These are phyloP conservation scores for Saccharomyces pastorianus DNA, from an alignment of 1,139 yeast species.

Conservation along the genomic window DNA sequence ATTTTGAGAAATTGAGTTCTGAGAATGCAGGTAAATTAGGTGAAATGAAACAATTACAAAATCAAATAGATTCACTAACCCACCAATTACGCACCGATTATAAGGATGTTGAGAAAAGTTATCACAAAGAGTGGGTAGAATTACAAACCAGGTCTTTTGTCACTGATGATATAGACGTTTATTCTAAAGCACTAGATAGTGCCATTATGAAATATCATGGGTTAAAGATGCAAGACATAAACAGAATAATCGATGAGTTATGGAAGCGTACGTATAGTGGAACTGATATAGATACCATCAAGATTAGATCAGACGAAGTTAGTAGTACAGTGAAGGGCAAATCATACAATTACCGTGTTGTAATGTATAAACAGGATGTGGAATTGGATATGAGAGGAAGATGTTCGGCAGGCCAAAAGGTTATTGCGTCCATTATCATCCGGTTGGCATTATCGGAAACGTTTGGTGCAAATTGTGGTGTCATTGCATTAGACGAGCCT, in stretches of 20 bases:
- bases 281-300: conserved; percentile 86
- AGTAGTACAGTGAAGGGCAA: conserved; percentile 47
- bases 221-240: conserved; percentile 87
- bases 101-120: conserved; percentile 54
- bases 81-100: conserved; percentile 64
- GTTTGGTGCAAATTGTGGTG: conserved; percentile 90
- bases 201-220: conserved; percentile 93
- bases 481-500: conserved; percentile 94
- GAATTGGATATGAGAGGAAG: conserved; percentile 97
- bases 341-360: conserved; percentile 86
- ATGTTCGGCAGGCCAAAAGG: conserved; percentile 97
- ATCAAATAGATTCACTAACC: conserved; percentile 51
- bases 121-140: conserved; percentile 65
- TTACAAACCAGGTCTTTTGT: conserved; percentile 70
- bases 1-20: conserved; percentile 52
- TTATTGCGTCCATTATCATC: conserved; percentile 83
- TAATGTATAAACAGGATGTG: conserved; percentile 85
- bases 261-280: conserved; percentile 96
- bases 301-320: conserved; percentile 74
- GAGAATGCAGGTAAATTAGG: conserved; percentile 75
- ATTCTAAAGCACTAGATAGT: conserved; percentile 77
- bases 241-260: conserved; percentile 74
- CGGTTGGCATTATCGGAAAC: conserved; percentile 91
- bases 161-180: conserved; percentile 77
- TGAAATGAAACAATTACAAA: conserved; percentile 74